Conservation (phyloP, 148 eudicot genomes). For the Chenopodium berlandieri region DNA sequence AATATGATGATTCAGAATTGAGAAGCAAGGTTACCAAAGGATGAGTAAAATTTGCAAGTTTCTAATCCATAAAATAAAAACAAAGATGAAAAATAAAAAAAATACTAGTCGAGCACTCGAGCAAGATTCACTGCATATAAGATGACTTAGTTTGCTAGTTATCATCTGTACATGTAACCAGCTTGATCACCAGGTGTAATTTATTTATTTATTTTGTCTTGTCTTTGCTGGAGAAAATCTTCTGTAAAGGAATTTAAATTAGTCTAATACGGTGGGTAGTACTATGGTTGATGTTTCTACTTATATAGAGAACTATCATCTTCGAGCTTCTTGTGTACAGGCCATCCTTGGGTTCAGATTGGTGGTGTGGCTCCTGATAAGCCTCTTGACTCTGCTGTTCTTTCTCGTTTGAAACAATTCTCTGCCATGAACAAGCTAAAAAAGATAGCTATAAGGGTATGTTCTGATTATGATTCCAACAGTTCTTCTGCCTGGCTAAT, state of each 20-base stretch:
- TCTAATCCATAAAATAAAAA: background rate
- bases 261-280: background rate
- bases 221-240: background rate
- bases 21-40: background rate
- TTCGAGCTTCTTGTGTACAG: conserved; percentile 19
- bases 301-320: background rate
- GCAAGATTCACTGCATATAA: background rate
- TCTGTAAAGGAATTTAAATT: background rate
- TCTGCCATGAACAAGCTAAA: conserved; percentile 49
- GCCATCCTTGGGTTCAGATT: conserved; percentile 46
- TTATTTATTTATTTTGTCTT: background rate
- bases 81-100: background rate
- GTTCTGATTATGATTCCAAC: background rate
- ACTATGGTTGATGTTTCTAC: background rate
- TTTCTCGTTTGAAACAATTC: conserved; percentile 37
- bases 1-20: background rate
- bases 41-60: background rate
- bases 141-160: background rate
- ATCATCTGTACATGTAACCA: background rate
- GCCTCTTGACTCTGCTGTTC: conserved; percentile 42
- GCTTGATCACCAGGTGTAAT: background rate
- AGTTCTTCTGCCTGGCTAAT: background rate
- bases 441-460: conserved; percentile 42
- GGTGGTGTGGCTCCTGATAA: conserved; percentile 39
- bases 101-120: background rate